Conservation (phyloP, 2,329 filamentous ascomycete species). For the Monosporascus sp. region DNA sequence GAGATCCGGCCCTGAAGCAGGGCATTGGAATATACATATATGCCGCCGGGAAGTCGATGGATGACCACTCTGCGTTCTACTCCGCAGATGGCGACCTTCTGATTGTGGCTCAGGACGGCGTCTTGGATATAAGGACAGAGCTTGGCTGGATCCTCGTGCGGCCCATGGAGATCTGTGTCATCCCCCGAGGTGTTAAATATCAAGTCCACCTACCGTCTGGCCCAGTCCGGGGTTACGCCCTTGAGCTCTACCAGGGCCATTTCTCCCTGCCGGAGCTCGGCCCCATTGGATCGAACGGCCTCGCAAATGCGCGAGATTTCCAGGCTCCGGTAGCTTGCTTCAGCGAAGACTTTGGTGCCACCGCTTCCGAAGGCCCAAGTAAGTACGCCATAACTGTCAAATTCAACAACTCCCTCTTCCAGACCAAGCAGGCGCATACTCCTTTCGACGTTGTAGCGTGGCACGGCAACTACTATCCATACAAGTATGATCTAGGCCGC, state of each 20-base stretch:
- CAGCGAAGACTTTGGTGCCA: slow-evolving; percentile 42
- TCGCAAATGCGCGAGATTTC: slow-evolving; percentile 61
- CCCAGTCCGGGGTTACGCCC: slow-evolving; percentile 55
- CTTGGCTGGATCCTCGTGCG: slow-evolving; percentile 59
- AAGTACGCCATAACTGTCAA: slow-evolving; percentile 47
- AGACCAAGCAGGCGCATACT: slow-evolving; percentile 54
- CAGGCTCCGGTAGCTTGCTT: slow-evolving; percentile 57
- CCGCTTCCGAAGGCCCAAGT: slow-evolving; percentile 25
- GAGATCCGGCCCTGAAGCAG: slow-evolving; percentile 66
- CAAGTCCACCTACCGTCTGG: slow-evolving; percentile 47
- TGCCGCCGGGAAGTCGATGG: slow-evolving; percentile 68
- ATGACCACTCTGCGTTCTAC: slow-evolving; percentile 63
- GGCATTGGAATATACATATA: slow-evolving; percentile 69
- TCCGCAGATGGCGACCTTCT: slow-evolving; percentile 68
- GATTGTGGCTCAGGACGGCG: slow-evolving; percentile 61
- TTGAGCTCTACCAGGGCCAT: slow-evolving; percentile 58
- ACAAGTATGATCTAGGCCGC: slow-evolving; percentile 64
- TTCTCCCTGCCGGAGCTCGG: slow-evolving; percentile 58
- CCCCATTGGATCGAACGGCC: slow-evolving; percentile 56
- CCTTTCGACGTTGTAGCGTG: slow-evolving; percentile 68
- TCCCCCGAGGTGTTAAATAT: slow-evolving; percentile 60
- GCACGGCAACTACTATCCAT: slow-evolving; percentile 66
- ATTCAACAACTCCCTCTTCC: slow-evolving; percentile 58
- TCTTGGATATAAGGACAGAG: slow-evolving; percentile 62
- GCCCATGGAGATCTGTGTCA: slow-evolving; percentile 63